Evolutionary conservation across 805 yeast genomes (phyloP), one percentile per base, ranked within the genome.

Genomic region (Starmerella stigmatis): DNA sequence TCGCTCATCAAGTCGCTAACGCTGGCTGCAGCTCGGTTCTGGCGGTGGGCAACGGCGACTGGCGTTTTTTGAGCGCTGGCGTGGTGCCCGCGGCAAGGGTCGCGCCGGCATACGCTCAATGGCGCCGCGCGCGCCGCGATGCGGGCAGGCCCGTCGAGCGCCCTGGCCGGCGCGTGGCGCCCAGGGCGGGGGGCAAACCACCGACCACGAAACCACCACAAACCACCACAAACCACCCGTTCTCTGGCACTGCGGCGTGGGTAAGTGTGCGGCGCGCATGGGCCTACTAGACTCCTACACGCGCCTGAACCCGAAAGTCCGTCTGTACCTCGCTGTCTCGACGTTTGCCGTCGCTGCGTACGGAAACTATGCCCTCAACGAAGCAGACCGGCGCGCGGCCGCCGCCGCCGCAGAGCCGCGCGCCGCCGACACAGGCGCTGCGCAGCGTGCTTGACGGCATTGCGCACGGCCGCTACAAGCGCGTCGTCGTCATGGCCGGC

Each of bases 401-500:
- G 28, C 27, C 35, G 44, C 41, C 44, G 34, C 31, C 35, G 38
- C 28, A 16, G 38, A 19, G 9, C 40, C 11, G 11, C 8, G 26
- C 25, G 30, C n/a, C 15, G 43, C 44, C 25, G 26, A 25, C 13
- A 11, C 26, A 28, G 27, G 31, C 15, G 15, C 31, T 31, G 15
- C 13, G 19, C 17, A 20, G 16, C 10, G 41, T 53, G 43, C 47
- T 49, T 13, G 36, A 27, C 4, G 57, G 52, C 12, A 43, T 56
- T 19, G 47, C 38, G 12, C 30, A 29, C 17, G 42, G 47, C 31
- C 46, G 51, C 45, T 51, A 51, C 46, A 49, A 51, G 31, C 60
- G 60, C 17, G 56, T 64, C 19, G 59, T 62, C 6, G 62, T 64
- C 49, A 52, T 64, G 60, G 65, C 79, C 8, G 98, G 98, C 1